Conservation (phyloP, 495 filamentous ascomycete genomes). For the Wilcoxina mikolae region DNA sequence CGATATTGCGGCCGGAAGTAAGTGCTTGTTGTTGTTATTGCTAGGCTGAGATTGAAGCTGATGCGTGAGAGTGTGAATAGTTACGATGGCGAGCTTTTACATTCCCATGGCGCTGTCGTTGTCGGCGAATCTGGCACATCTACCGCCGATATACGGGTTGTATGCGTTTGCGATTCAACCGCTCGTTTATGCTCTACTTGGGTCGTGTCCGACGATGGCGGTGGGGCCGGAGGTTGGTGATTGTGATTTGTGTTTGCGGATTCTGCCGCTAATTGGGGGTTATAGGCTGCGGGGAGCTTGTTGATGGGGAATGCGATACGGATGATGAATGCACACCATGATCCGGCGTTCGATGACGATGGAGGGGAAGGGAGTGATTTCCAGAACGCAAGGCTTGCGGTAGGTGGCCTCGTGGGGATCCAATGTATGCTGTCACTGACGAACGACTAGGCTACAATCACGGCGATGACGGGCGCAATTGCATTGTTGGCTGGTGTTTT, state of each 20-base stretch:
- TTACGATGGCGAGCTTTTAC: conserved; percentile 93
- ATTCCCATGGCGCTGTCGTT: conserved; percentile 92
- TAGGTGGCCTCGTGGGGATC: background rate
- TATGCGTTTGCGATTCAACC: conserved; percentile 91
- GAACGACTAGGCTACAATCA: conserved; percentile 52
- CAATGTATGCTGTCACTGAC: background rate
- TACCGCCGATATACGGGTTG: conserved; percentile 87
- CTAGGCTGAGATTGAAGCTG: background rate
- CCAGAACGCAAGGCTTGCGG: conserved; percentile 61
- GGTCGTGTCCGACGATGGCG: conserved; percentile 83
- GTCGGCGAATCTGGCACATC: conserved; percentile 84
- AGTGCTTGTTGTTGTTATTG: background rate
- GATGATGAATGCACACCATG: conserved; percentile 48
- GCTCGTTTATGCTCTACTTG: conserved; percentile 74
- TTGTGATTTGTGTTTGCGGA: too few species aligned
- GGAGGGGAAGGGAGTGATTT: conserved; percentile 53
- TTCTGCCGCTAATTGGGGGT: too few species aligned
- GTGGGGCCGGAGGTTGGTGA: conserved; percentile 71
- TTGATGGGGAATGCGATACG: conserved; percentile 78
- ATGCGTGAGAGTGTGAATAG: conserved; percentile 30
- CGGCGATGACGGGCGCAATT: conserved; percentile 70
- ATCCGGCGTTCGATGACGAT: conserved; percentile 37
- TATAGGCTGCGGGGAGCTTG: conserved; percentile 80
- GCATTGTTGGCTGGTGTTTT: conserved; percentile 71
- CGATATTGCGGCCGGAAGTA: conserved; percentile 55